Evolutionary conservation across 331 rosid species (phyloP).

Genomic region (Quercus phellos): DNA sequence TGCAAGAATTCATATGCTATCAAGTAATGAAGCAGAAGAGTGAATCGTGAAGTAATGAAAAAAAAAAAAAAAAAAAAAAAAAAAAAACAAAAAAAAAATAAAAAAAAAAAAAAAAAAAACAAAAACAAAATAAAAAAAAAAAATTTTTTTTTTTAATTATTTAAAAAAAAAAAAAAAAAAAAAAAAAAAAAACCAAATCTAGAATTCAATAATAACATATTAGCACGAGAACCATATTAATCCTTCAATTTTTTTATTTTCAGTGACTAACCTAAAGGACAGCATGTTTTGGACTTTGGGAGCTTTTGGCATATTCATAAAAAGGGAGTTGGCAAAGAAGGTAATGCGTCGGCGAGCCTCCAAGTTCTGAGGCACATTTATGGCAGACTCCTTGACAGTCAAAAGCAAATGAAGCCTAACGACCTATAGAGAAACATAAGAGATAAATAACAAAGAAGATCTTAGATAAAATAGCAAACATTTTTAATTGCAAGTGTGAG

Average conservation of each 20-base stretch:
- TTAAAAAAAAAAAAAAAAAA: neutral
- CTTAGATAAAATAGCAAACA: conserved; percentile 12
- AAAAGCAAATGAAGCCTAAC: conserved; percentile 86
- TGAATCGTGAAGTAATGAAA: neutral
- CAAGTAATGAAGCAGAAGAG: neutral
- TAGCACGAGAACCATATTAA: neutral
- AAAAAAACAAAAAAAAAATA: neutral
- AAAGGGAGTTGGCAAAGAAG: conserved; percentile 93
- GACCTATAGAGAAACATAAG: conserved; percentile 45
- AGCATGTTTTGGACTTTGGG: conserved; percentile 88
- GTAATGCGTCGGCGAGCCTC: conserved; percentile 99
- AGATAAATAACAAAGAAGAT: conserved; percentile 18
- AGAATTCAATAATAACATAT: neutral
- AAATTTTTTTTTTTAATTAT: no score
- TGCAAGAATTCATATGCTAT: neutral
- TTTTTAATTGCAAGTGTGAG: neutral
- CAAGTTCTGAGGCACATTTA: conserved; percentile 90
- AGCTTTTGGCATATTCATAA: conserved; percentile 92
- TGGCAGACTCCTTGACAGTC: conserved; percentile 92
- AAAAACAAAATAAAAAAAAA: neutral
- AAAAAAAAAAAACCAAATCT: neutral
- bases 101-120: neutral
- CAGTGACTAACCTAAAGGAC: conserved; percentile 79
- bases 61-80: neutral
- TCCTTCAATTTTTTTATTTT: conserved; percentile 14